These are phyloP conservation scores for Tricholoma terreum DNA, from an alignment of 768 basidiomycete species.

Conservation along the genomic window DNA sequence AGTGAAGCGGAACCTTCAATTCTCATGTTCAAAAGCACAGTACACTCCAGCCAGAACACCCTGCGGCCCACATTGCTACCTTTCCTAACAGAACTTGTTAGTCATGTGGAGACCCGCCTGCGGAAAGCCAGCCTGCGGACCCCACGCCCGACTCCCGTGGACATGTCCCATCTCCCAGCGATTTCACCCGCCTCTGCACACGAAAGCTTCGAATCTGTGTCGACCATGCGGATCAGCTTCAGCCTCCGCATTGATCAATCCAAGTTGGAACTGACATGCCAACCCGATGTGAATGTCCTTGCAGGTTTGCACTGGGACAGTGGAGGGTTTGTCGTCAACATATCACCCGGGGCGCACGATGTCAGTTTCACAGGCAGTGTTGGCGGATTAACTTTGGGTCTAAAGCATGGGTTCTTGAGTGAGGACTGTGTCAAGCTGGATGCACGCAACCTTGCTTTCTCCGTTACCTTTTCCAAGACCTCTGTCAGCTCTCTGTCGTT, in stretches of 20 bases:
- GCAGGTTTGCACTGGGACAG: constrained; percentile 91
- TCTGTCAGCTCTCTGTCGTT: constrained; percentile 61
- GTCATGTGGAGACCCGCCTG: constrained; percentile 68
- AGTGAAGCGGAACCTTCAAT: constrained; percentile 48
- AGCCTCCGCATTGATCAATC: constrained; percentile 92
- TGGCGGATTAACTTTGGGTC: constrained; percentile 73
- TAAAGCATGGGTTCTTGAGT: constrained; percentile 83
- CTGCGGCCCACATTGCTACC: constrained; percentile 80
- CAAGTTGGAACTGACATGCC: constrained; percentile 79
- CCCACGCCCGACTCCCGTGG: constrained; percentile 14
- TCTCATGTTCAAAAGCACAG: constrained; percentile 80
- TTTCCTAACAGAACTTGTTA: constrained; percentile 76
- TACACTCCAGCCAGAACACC: constrained; percentile 86
- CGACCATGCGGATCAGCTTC: constrained; percentile 72
- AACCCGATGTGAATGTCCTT: constrained; percentile 89
- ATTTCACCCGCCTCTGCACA: constrained; percentile 9
- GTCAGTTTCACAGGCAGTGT: constrained; percentile 76
- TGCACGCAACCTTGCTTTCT: constrained; percentile 79
- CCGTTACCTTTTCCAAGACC: constrained; percentile 60
- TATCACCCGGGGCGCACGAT: constrained; percentile 70
- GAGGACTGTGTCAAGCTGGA: constrained; percentile 80
- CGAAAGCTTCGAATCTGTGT: constrained; percentile 27
- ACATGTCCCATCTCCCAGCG: constrained; percentile 8
- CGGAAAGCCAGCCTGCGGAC: constrained; percentile 43
- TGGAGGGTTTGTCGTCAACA: constrained; percentile 82